A percentile compares a stretch with the other conserved stretches of the same genome.
phyloP scores from a whole-genome alignment of 2,329 filamentous ascomycete species.

The Metarhizium brunneum region DNA sequence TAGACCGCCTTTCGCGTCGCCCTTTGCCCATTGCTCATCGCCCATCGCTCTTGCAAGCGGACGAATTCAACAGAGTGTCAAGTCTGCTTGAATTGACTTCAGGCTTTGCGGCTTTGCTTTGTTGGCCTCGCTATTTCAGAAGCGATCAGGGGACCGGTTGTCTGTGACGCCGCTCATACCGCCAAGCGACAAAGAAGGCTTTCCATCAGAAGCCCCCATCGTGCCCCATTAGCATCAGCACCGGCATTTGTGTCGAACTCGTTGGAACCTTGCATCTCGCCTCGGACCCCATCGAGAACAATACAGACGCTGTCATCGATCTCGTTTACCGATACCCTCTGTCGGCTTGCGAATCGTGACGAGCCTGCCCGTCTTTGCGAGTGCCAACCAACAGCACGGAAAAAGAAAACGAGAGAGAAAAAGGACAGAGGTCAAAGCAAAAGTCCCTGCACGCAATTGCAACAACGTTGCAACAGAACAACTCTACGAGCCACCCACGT shows the following conservation, averaged over 20 bases:
- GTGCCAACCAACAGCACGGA: not conserved
- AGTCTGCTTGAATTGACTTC: not conserved
- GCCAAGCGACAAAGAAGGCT: slow-evolving; percentile 2
- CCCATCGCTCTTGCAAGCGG: not conserved
- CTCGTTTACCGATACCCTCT: not conserved
- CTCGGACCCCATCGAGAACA: not conserved
- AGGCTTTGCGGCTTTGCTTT: not conserved
- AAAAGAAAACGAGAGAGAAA: not conserved
- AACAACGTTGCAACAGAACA: slow-evolving; percentile 14
- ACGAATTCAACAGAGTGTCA: slow-evolving; percentile 1
- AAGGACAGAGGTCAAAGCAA: slow-evolving; percentile 7
- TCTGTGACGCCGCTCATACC: not conserved
- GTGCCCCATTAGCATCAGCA: not conserved
- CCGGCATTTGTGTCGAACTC: not conserved
- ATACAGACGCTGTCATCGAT: not conserved
- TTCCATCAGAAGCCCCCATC: not conserved
- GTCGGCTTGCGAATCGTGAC: not conserved
- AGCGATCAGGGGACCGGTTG: slow-evolving; percentile 1
- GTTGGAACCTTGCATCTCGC: not conserved
- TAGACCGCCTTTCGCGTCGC: not conserved
- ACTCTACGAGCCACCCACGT: slow-evolving; percentile 9
- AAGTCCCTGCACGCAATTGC: not conserved
- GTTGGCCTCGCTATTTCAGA: not conserved
- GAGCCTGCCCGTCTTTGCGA: not conserved
- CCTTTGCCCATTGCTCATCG: not conserved